Conservation (phyloP, 768 basidiomycete species). For the Aureoboletus auriporus region DNA sequence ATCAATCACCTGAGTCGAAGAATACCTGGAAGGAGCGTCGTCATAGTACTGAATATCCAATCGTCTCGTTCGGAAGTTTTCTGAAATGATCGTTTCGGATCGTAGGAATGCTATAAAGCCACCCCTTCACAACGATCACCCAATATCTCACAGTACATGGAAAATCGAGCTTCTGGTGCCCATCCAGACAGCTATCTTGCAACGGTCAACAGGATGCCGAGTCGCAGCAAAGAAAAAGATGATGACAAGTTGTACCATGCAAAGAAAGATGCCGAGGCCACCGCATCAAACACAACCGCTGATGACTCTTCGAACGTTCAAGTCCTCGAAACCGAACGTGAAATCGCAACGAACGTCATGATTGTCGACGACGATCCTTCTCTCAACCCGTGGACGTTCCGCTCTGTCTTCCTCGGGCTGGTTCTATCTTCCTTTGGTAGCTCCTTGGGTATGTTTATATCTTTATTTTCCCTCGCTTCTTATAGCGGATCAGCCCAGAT, state of each 20-base stretch:
- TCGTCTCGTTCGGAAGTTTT: too few relatives aligned
- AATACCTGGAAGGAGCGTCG: too few relatives aligned
- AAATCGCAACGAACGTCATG: slow-evolving; percentile 46
- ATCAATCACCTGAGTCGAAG: too few relatives aligned
- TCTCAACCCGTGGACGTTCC: slow-evolving; percentile 35
- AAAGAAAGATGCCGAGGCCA: slow-evolving; percentile 32
- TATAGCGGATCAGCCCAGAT: slow-evolving; percentile 41
- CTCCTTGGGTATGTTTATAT: slow-evolving; percentile 37
- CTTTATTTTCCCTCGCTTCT: neutral
- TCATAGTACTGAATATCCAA: too few relatives aligned
- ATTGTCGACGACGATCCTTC: slow-evolving; percentile 32
- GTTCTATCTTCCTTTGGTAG: slow-evolving; percentile 50
- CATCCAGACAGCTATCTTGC: neutral
- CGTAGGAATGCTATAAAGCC: too few relatives aligned
- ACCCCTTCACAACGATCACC: too few relatives aligned
- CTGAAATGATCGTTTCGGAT: too few relatives aligned
- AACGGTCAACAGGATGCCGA: neutral
- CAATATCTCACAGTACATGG: neutral
- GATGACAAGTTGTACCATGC: slow-evolving; percentile 9
- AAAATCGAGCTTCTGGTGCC: neutral
- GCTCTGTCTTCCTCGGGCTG: slow-evolving; percentile 50
- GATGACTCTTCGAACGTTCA: slow-evolving; percentile 7
- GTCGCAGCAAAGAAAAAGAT: slow-evolving; percentile 3
- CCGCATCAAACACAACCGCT: neutral
- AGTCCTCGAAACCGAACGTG: slow-evolving; percentile 40